Conservation (phyloP, 2,329 filamentous ascomycete genomes). For the Monilinia vaccinii-corymbosi region DNA sequence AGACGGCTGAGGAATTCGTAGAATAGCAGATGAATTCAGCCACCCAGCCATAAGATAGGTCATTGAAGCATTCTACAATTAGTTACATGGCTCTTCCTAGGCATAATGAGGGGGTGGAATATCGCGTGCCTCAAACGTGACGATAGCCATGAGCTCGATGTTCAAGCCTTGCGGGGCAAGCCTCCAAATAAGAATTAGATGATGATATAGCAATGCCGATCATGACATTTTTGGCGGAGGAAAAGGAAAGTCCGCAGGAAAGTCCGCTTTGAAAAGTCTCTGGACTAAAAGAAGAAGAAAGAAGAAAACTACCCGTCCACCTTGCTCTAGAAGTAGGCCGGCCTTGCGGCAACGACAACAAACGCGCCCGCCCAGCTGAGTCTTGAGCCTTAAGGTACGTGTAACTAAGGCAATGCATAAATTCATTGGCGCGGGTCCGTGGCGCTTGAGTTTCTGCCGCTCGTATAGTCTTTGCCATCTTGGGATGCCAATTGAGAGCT, state of each 20-base stretch:
- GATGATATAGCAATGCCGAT: background rate
- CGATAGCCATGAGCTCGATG: background rate
- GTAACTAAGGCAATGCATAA: background rate
- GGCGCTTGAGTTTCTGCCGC: background rate
- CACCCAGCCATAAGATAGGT: too few species aligned
- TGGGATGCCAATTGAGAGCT: background rate
- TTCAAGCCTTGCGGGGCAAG: background rate
- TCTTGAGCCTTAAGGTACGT: background rate
- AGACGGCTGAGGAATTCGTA: background rate
- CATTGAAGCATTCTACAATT: background rate
- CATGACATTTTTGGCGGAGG: background rate
- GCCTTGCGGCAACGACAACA: background rate
- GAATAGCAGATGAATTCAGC: too few species aligned
- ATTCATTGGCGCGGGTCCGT: background rate
- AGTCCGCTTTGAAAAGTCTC: background rate
- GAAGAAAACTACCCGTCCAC: background rate
- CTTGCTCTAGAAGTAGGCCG: too few species aligned
- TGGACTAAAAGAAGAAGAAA: background rate
- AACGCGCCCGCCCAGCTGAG: background rate
- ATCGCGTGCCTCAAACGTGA: background rate
- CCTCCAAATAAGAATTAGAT: background rate
- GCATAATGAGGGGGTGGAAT: background rate
- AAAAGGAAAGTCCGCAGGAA: background rate
- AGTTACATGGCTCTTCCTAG: background rate
- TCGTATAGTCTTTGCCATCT: background rate